Evolutionary conservation across 2,329 filamentous ascomycete genomes (phyloP), one percentile per base, ranked within the genome.

Genomic region (Botrytis fabae): DNA sequence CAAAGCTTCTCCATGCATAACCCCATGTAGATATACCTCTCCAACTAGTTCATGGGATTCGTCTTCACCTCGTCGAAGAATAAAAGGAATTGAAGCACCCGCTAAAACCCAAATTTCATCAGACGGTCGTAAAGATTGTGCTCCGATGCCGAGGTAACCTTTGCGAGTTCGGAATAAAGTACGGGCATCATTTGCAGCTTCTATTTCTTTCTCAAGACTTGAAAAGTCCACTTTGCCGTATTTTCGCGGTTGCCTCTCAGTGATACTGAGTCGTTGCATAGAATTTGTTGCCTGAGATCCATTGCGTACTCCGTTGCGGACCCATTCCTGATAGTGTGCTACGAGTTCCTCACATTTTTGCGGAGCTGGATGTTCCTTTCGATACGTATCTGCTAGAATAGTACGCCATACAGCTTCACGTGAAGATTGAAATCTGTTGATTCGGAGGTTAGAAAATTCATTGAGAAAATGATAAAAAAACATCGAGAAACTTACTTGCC

Each of bases 1-100:
- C 12, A 75, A 46, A 10, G 62, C 72, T 66, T 75, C 74, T 28
- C 74, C 74, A 59, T 76, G 71, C 75, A 75, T 75, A 12, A 72
- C 69, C 20, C 75, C 74, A 66, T 75, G 66, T 2, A 76, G 8
- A 60, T 73, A 76, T 35, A 48, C 71, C 57, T 76, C 74, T 61
- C 75, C 75, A 54, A 75, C 70, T 42, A 76, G 60, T 35, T 48
- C 40, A 71, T 74, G 75, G 12, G 7, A 48, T n/a, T 38, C 40
- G 44, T 68, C 66, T 32, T 74, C 54, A 40, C 28, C 18, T 44
- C 42, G 28, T 54, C 71, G 65, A 32, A 75, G 48, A n/a, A 76
- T 28, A 4, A 70, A 72, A 32, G 75, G 75, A 18, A 71, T 65
- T 32, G 48, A 59, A 9, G 68, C 71, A 48, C 72, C 75, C 16